Evolutionary conservation across 208 protist species (phyloP).

Genomic region (Acanthamoeba pearcei): DNA sequence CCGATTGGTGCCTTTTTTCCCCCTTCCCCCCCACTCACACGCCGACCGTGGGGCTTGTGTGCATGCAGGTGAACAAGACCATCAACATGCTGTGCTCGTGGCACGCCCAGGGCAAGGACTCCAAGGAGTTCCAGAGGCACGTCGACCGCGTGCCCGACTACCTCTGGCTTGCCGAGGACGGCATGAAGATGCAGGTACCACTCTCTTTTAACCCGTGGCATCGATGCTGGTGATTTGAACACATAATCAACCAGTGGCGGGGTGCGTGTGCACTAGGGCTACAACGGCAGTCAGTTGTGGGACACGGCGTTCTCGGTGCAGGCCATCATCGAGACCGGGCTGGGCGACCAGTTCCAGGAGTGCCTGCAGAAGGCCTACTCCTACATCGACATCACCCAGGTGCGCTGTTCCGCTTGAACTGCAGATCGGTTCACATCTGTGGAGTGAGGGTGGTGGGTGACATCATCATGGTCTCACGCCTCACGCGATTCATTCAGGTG

Average conservation of each 20-base stretch:
- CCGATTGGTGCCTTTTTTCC: neutral
- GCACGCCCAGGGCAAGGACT: conserved; percentile 93
- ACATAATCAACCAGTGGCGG: neutral
- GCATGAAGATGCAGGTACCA: conserved; percentile 97
- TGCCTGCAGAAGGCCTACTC: conserved; percentile 90
- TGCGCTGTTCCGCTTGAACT: conserved; percentile 47
- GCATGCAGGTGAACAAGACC: conserved; percentile 97
- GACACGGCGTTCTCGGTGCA: conserved; percentile 98
- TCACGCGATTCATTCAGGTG: conserved; percentile 86
- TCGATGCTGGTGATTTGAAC: neutral
- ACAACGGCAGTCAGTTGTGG: conserved; percentile 99
- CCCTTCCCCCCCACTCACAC: neutral
- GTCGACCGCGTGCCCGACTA: conserved; percentile 95
- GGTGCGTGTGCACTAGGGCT: conserved; percentile 85
- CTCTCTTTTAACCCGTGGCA: too few species aligned
- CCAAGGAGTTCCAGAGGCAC: conserved; percentile 92
- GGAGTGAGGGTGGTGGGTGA: neutral
- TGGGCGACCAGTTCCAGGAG: conserved; percentile 86
- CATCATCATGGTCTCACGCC: neutral
- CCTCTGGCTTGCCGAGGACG: conserved; percentile 95
- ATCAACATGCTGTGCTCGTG: conserved; percentile 97
- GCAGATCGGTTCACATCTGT: neutral
- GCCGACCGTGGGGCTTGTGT: conserved; percentile 65
- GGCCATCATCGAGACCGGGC: conserved; percentile 92
- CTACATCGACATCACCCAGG: conserved; percentile 92